These are phyloP conservation scores for Manihot esculenta DNA, from an alignment of 441 rosid species.

Conservation along the genomic window DNA sequence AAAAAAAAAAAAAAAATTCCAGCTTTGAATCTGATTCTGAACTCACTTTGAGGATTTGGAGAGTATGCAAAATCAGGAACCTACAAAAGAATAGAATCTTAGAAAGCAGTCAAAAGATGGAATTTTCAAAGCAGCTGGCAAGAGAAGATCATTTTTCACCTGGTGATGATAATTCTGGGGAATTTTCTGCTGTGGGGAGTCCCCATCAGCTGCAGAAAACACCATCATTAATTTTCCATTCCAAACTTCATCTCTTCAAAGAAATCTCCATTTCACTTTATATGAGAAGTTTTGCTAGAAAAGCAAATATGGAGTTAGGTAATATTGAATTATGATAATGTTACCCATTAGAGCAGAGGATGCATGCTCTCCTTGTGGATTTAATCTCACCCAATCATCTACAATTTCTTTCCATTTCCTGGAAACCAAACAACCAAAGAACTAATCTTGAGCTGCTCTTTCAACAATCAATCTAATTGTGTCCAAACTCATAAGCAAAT, in stretches of 20 bases:
- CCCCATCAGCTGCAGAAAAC: slow-evolving; percentile 68
- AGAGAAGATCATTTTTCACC: slow-evolving; percentile 45
- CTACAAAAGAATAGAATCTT: slow-evolving; percentile 39
- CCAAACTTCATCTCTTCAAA: slow-evolving; percentile 13
- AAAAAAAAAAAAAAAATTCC: slow-evolving; percentile 21
- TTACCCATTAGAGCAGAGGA: slow-evolving; percentile 80
- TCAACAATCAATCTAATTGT: neutral
- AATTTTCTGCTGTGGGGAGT: slow-evolving; percentile 78
- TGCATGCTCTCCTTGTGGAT: slow-evolving; percentile 72
- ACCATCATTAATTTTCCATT: slow-evolving; percentile 8
- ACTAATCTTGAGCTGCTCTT: neutral
- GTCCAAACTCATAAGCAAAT: neutral
- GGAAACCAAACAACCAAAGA: slow-evolving; percentile 22
- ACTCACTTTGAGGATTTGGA: slow-evolving; percentile 69
- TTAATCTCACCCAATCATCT: slow-evolving; percentile 92
- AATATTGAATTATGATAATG: slow-evolving; percentile 7
- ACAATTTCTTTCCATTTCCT: slow-evolving; percentile 97
- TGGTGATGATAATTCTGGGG: slow-evolving; percentile 66
- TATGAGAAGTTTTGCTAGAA: slow-evolving; percentile 15
- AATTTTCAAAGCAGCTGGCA: slow-evolving; percentile 21
- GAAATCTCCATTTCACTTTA: slow-evolving; percentile 18
- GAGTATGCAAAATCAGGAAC: slow-evolving; percentile 66
- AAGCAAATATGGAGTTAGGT: slow-evolving; percentile 15
- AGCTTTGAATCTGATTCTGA: slow-evolving; percentile 45
- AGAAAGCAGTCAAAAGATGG: slow-evolving; percentile 28